Evolutionary conservation across 1,139 yeast species (phyloP), one percentile per base, ranked within the genome.

Genomic region (Casaregolazyma lundiana): DNA sequence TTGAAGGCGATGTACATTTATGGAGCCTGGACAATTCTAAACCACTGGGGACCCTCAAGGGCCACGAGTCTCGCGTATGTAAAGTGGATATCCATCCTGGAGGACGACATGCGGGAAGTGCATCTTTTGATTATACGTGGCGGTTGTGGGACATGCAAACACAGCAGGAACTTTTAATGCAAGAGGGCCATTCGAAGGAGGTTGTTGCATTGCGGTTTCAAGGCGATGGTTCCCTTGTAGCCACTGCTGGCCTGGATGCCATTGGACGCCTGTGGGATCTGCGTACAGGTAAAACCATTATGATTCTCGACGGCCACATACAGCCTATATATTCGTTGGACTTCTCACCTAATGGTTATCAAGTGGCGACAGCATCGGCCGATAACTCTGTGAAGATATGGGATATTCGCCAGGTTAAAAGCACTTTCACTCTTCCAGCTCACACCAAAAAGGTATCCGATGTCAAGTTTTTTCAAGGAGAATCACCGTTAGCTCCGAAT

Each of bases 81-180:
- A 71, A 76, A n/a, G 66, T 81, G 0, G 73, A 75, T 38, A 76
- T 79, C 51, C 96, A 89, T 61, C 96, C 96, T 0, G 59, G 69
- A 2, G 79, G 80, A 0, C 56, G 65, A 2, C 77, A 65, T 54
- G 59, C 80, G 1, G 84, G 82, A 0, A 74, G 89, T 19, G 85
- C 96, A 0, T 88, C 97, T 0, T 83, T 77, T 59, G 98, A 92
- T 63, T 75, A 75, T 50, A 88, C 96, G 0, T 92, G 97, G 97
- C 76, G 88, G 50, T 63, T 89, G 5, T 89, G 96, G 95, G 97
- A 92, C 63, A 53, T 79, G 0, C 67, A 68, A 8, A 76, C 70
- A 1, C 71, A 70, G 40, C 56, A 59, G 22, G 76, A 75, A 47
- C 54, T 83, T 5, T 67, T 73, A 22, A 58, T 70, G 41, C 97